phyloP scores from a whole-genome alignment of 2,329 filamentous ascomycete genomes.

The Microdochium paspali region DNA sequence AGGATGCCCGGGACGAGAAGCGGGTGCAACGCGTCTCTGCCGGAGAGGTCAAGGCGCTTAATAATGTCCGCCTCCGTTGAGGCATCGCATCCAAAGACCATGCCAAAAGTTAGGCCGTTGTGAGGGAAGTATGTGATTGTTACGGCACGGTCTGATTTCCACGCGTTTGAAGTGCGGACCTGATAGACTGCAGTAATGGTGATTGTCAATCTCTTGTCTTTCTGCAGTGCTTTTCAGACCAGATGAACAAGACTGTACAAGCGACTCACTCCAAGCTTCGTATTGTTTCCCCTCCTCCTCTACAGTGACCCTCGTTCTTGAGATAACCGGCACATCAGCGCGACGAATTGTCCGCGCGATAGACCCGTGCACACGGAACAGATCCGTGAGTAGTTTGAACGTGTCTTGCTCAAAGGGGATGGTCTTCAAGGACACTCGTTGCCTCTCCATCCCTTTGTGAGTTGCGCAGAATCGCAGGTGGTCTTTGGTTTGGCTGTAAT shows the following conservation, averaged over 20 bases:
- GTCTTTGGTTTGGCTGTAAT: too few species aligned
- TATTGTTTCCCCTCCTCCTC: background rate
- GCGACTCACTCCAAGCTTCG: background rate
- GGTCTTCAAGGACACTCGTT: slow-evolving; percentile 5
- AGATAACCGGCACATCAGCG: slow-evolving; percentile 13
- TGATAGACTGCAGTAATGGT: slow-evolving; percentile 11
- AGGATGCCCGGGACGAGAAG: slow-evolving; percentile 19
- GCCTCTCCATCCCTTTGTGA: background rate
- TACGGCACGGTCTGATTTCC: slow-evolving; percentile 14
- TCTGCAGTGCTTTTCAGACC: background rate
- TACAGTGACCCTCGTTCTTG: slow-evolving; percentile 6
- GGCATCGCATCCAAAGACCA: slow-evolving; percentile 12
- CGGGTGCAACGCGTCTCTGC: slow-evolving; percentile 10
- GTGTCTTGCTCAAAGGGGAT: slow-evolving; percentile 10
- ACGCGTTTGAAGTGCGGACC: slow-evolving; percentile 14
- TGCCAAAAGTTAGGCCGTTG: slow-evolving; percentile 9
- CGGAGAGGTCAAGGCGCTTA: slow-evolving; percentile 3
- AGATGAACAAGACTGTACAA: too few species aligned
- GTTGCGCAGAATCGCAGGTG: too few species aligned
- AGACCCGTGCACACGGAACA: slow-evolving; percentile 11
- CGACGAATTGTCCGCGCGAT: slow-evolving; percentile 12
- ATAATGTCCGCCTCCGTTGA: slow-evolving; percentile 8
- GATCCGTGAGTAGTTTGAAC: slow-evolving; percentile 8
- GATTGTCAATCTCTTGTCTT: background rate
- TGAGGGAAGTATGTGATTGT: slow-evolving; percentile 15